Conservation (phyloP, 495 filamentous ascomycete genomes). For the Penicillium waksmanii region DNA sequence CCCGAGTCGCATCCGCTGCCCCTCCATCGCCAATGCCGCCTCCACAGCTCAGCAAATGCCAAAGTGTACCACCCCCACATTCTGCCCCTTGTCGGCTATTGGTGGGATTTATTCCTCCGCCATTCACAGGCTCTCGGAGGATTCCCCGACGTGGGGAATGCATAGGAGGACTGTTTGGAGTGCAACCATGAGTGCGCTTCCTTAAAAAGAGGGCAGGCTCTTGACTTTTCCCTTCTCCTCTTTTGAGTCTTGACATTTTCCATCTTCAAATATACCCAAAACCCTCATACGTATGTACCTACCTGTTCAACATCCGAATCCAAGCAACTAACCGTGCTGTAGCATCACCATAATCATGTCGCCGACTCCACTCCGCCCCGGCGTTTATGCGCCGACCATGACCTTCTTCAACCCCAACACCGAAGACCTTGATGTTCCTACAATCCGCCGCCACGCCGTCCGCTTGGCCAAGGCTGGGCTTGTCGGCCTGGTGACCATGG, state of each 20-base stretch:
- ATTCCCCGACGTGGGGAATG: conserved; percentile 34
- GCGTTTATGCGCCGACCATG: conserved; percentile 89
- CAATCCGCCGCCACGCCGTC: conserved; percentile 77
- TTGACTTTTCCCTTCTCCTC: background rate
- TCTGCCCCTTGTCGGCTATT: conserved; percentile 13
- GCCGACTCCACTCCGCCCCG: conserved; percentile 71
- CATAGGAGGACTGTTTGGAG: background rate
- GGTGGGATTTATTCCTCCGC: conserved; percentile 32
- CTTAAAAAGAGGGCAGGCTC: background rate
- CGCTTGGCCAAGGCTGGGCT: conserved; percentile 82
- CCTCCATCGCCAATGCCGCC: background rate
- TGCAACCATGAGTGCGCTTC: background rate
- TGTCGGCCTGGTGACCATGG: conserved; percentile 84
- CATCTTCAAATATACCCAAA: background rate
- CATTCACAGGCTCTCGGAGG: conserved; percentile 27
- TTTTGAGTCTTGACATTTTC: background rate
- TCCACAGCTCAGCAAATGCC: too few relatives aligned
- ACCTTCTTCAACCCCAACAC: conserved; percentile 84
- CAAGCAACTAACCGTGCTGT: conserved; percentile 8
- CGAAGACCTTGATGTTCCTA: conserved; percentile 80
- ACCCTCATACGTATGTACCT: background rate
- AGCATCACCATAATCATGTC: conserved; percentile 35
- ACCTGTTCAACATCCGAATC: background rate
- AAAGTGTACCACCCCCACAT: conserved; percentile 21
- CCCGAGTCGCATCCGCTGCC: background rate